Evolutionary conservation across 2,329 filamentous ascomycete species (phyloP), one percentile per base, ranked within the genome.

Genomic region (Aspergillus pseudoglaucus): DNA sequence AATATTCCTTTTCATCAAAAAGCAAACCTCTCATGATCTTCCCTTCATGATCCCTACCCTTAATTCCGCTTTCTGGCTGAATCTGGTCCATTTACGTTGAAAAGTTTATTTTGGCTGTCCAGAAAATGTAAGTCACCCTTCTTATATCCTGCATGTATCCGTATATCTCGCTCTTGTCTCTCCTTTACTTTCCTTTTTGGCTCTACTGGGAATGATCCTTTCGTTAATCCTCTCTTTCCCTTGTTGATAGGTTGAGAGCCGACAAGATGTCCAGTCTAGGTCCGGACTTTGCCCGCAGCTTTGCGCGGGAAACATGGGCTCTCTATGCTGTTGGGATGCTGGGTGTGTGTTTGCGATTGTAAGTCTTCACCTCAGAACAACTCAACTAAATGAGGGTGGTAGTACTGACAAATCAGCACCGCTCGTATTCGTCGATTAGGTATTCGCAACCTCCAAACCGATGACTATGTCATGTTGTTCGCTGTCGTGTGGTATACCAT

Each of bases 401-500:
- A 4, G 14, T 25, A 22, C 15, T 44, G 42, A 44, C 42, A 4
- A 7, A 18, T 12, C 14, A 73, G 70, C 38, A 48, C 60, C 20
- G 69, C 69, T 42, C 66, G 69, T 57, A 58, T 69, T 45, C 66
- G 67, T 45, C 66, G 70, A 46, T 57, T 72, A 6, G 75, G 78
- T 2, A 56, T 78, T 45, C 73, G 63, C 47, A 73, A 74, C 46
- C 67, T 82, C 33, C 77, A 81, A 54, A 20, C 63, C 2, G 80
- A 83, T 50, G 80, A 83, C 60, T 76, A 68, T 52, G 55, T 82
- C 23, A 82, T 82, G 75, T 3, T 79, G 2, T 62, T 78, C 32
- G 75, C 76, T 3, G 68, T 79, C 54, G 63, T 81, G 53, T 70
- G 76, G 58, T 79, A 82, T 55, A 83, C 80, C 0, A 60, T 78